Conservation (phyloP, 169 alveolate genomes). For the Cryptosporidium tyzzeri region DNA sequence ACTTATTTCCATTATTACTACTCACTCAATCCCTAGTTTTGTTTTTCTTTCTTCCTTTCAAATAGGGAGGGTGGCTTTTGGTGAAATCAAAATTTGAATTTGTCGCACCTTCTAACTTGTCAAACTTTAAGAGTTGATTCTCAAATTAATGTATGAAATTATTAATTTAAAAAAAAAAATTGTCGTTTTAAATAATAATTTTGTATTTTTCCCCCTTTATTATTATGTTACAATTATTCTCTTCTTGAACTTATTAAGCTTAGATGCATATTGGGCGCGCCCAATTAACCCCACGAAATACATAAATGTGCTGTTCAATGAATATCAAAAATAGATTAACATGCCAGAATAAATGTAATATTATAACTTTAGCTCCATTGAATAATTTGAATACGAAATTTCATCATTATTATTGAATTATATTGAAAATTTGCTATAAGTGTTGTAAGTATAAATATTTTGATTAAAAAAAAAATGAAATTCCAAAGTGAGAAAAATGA, state of each 20-base stretch:
- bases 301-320: not conserved
- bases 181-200: not conserved
- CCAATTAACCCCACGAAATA: constrained; percentile 1
- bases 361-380: not conserved
- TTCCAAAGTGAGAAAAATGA: not conserved
- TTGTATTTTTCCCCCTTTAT: constrained; percentile 9
- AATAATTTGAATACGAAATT: not conserved
- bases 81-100: not conserved
- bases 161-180: not conserved
- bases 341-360: not conserved
- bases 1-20: constrained; percentile 10
- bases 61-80: not conserved
- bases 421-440: not conserved
- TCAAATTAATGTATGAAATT: not conserved
- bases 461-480: not conserved
- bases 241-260: not conserved
- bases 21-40: not conserved
- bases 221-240: not conserved
- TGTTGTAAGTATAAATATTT: not conserved
- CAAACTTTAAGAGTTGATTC: not conserved
- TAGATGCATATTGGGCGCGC: constrained; percentile 22
- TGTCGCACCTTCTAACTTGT: not conserved
- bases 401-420: not conserved
- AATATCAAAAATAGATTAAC: not conserved
- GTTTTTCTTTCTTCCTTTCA: not conserved